A percentile compares a stretch with the other conserved stretches of the same genome.
Conservation (phyloP, 306 rosid species). For the Clitoria ternatea region DNA sequence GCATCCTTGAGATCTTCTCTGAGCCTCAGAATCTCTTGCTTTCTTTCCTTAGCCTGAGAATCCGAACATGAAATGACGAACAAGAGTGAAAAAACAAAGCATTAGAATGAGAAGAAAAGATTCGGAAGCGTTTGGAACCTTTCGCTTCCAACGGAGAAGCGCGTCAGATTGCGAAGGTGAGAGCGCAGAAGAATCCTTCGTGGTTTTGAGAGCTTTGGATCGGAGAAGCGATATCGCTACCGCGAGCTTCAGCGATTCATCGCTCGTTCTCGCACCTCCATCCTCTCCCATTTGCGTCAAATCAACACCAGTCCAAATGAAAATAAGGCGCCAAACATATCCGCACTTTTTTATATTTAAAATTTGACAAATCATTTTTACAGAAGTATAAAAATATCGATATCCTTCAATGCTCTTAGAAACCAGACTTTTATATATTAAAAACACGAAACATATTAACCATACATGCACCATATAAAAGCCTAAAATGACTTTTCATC, state of each 20-base stretch:
- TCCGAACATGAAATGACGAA: background rate
- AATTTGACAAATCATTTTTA: no score
- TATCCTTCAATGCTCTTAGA: no score
- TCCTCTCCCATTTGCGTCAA: slow-evolving; percentile 40
- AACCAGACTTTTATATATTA: no score
- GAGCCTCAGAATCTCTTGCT: slow-evolving; percentile 73
- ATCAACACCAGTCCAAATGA: background rate
- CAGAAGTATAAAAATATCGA: no score
- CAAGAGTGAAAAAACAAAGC: background rate
- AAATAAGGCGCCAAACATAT: slow-evolving; percentile 23
- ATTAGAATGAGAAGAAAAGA: background rate
- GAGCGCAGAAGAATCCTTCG: slow-evolving; percentile 18
- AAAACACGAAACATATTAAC: no score
- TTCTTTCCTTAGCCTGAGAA: slow-evolving; percentile 83
- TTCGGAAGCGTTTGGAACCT: slow-evolving; percentile 48
- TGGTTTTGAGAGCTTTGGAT: slow-evolving; percentile 45
- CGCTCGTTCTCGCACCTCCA: slow-evolving; percentile 28
- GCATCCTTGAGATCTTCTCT: slow-evolving; percentile 70
- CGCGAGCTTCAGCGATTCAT: slow-evolving; percentile 68
- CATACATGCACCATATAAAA: no score
- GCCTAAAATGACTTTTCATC: no score
- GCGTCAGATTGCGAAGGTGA: slow-evolving; percentile 54
- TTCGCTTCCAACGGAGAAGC: slow-evolving; percentile 87
- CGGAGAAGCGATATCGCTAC: slow-evolving; percentile 74
- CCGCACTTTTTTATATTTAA: background rate